Evolutionary conservation across 2,329 filamentous ascomycete species (phyloP), one percentile per base, ranked within the genome.

Genomic region (Hypoxylon sp.): DNA sequence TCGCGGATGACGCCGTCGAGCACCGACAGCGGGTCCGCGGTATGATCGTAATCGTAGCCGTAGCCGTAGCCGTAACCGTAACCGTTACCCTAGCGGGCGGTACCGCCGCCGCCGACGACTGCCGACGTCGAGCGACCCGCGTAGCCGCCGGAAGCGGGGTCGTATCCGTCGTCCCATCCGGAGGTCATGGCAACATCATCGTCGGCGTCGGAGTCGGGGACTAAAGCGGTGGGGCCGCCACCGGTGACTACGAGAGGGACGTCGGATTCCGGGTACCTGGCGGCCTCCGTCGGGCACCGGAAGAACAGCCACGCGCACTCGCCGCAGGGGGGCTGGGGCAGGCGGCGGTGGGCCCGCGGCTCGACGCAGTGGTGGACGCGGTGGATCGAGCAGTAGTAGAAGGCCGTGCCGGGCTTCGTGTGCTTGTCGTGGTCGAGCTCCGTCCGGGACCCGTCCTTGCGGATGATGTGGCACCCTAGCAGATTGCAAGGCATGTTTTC

Each of bases 271-370:
- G 61, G 63, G 30, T 62, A 43, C 49, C 46, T 62, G 41, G 34
- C 39, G 24, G 64, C 68, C 43, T 70, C 66, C 24, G 26, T 39
- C 8, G 62, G 63, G 26, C 62, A 60, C 15, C 32, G 22, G 52
- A 68, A 71, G 64, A 68, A 70, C 22, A 67, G 64, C 69, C 65
- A 68, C n/a, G 69, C 64, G 51, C 69, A 71, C 41, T 71, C 69
- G 48, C 69, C 69, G 47, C 66, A 68, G n/a, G 28, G 13, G 4
- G 66, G 68, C 34, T 68, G 64, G 4, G 62, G 66, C 10, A 62
- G 53, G 24, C 57, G 56, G 15, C 59, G 60, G 46, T 66, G 65
- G 44, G 34, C 0, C 19, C 50, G 56, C 20, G 32, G 49, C 3
- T 30, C 15, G 22, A 71, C 53, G 50, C 65, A 68, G 51, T 71